Conservation (phyloP, 306 rosid species). For the Corylus avellana region DNA sequence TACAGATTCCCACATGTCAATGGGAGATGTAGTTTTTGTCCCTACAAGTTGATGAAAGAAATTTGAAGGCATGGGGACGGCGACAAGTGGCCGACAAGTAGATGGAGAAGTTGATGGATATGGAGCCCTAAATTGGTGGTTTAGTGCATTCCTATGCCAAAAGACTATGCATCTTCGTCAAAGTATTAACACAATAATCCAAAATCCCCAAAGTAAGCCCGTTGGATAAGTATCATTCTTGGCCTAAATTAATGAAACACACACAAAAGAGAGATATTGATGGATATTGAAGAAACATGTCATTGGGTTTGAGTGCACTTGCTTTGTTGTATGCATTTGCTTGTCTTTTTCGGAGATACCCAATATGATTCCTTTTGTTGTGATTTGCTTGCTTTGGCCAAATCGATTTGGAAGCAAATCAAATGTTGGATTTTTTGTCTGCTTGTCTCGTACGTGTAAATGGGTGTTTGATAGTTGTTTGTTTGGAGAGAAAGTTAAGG, state of each 20-base stretch:
- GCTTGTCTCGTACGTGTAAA: constrained; percentile 20
- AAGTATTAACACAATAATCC: background rate
- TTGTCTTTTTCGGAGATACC: constrained; percentile 2
- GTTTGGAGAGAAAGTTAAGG: constrained; percentile 19
- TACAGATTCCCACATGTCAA: constrained; percentile 16
- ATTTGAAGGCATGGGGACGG: constrained; percentile 10
- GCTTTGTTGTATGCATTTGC: constrained; percentile 21
- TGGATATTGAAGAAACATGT: constrained; percentile 17
- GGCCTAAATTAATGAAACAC: constrained; percentile 36
- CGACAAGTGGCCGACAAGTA: constrained; percentile 51
- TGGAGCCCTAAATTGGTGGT: background rate
- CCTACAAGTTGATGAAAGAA: background rate
- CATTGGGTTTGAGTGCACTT: constrained; percentile 22
- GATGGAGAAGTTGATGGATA: constrained; percentile 21
- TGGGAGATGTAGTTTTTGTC: background rate
- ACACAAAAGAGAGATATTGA: constrained; percentile 22
- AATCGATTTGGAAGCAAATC: constrained; percentile 35
- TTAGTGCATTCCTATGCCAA: background rate
- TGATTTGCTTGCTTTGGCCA: constrained; percentile 34
- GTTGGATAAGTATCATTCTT: constrained; percentile 6
- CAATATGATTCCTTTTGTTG: constrained; percentile 3
- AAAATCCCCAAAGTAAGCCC: background rate
- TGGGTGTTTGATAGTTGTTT: constrained; percentile 19
- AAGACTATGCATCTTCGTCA: constrained; percentile 11
- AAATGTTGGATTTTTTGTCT: constrained; percentile 35